Base-by-base conservation (phyloP, 106 monocot species). In the Alisma plantagoaquatica region DNA sequence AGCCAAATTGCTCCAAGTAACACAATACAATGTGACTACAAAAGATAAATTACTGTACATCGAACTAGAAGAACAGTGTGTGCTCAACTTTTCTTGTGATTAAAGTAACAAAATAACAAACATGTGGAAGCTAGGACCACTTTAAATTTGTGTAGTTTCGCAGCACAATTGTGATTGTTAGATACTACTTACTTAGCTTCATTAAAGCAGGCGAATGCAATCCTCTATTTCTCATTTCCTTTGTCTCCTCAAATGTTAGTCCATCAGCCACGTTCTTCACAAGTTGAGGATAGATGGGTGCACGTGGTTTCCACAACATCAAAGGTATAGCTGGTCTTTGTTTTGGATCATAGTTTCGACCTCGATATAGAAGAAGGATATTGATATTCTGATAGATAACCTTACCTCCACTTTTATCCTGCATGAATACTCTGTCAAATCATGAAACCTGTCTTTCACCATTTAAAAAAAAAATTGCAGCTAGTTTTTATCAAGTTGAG, bases 351-450 rank as follows among this genome's bases (percentile, higher is more conserved):
- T 92, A 92, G 52, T 92, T 70, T 23, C 75, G 72, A 46, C 91
- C 91, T 25, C 91, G 85, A 55, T 85, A 85, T 28, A 92, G 48
- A 7, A 92, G 73, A 5, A 92, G 72, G 18, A 82, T 78, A 35
- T 92, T 92, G 23, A 78, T 68, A 21, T 75, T 75, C 15, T 62
- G 55, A 55, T 82, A 82, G 14, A 85, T 76, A 35, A 81, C 60
- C 53, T 75, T 77, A 8, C 91, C 91, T 53, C 91, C 91, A 32
- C 85, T 85, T 92, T 92, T 92, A 51, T 92, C 81, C 91, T 92
- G 73, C 26, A 31, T 32, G 43, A n/a, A n/a, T n/a, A n/a, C n/a
- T n/a, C n/a, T n/a, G n/a, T n/a, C n/a, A n/a, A n/a, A n/a, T n/a
- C n/a, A n/a, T n/a, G n/a, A n/a, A n/a, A n/a, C n/a, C n/a, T n/a